These are phyloP conservation scores for Exophiala lecanii-corni DNA, from an alignment of 2,329 filamentous ascomycete genomes.

Conservation along the genomic window DNA sequence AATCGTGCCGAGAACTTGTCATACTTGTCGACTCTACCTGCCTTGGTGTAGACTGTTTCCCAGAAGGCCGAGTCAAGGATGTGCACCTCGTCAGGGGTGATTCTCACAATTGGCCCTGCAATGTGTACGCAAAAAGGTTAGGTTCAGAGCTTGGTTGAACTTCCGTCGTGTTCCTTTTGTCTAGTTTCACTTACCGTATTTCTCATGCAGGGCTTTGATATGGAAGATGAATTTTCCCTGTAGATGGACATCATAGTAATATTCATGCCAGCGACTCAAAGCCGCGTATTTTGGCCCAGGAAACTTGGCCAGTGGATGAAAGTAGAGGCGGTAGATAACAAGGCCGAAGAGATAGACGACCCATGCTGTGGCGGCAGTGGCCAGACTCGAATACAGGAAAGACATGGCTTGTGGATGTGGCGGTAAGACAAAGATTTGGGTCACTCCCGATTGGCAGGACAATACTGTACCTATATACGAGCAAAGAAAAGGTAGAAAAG, in stretches of 20 bases:
- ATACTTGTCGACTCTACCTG: constrained; percentile 27
- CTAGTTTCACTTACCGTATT: constrained; percentile 32
- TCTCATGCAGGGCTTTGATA: constrained; percentile 32
- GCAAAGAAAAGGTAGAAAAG: too few species aligned
- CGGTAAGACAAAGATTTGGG: too few species aligned
- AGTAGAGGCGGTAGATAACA: constrained; percentile 30
- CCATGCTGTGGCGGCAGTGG: constrained; percentile 2
- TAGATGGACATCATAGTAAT: constrained; percentile 31
- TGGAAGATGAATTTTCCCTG: constrained; percentile 32
- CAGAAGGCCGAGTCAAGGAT: constrained; percentile 32
- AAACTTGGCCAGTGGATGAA: constrained; percentile 31
- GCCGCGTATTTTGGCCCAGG: constrained; percentile 33
- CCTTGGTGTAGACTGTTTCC: constrained; percentile 29
- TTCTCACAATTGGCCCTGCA: constrained; percentile 29
- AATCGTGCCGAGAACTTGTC: constrained; percentile 10
- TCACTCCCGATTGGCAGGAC: too few species aligned
- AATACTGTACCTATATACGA: neutral
- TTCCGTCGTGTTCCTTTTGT: too few species aligned
- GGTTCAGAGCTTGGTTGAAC: neutral
- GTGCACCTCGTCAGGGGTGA: constrained; percentile 32
- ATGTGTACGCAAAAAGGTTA: constrained; percentile 5
- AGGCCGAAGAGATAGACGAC: constrained; percentile 13
- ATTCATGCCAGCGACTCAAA: constrained; percentile 29
- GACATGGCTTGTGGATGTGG: constrained; percentile 1
- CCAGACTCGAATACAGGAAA: neutral